phyloP scores from a whole-genome alignment of 768 basidiomycete genomes.

The Serendipita sp. region DNA sequence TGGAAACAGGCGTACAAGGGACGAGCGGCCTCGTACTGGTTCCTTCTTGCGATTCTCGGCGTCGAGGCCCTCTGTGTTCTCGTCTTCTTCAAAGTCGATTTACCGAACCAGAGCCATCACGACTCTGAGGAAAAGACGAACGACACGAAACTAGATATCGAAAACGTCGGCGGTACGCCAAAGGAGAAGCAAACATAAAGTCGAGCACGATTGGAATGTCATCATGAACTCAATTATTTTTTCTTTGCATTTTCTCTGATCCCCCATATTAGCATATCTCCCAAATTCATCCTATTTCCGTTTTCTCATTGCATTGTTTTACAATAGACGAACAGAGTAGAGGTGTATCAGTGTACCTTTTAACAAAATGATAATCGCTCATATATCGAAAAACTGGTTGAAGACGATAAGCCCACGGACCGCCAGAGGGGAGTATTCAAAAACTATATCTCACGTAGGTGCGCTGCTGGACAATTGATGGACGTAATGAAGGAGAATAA shows the following conservation, averaged over 20 bases:
- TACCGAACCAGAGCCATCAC: neutral
- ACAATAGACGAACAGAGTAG: no score
- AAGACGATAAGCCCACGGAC: no score
- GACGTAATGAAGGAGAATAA: no score
- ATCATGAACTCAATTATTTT: neutral
- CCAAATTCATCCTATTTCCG: no score
- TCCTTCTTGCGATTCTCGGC: conserved; percentile 5
- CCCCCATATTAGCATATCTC: neutral
- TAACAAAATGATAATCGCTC: no score
- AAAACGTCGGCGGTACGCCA: neutral
- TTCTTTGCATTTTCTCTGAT: neutral
- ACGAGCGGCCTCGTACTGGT: conserved; percentile 7
- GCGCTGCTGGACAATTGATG: no score
- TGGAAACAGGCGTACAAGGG: conserved; percentile 5
- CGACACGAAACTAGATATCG: neutral
- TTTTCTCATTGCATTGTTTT: no score
- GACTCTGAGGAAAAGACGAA: neutral
- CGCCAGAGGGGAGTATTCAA: no score
- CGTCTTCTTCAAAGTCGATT: conserved; percentile 4
- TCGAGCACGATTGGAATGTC: no score
- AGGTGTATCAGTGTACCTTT: no score
- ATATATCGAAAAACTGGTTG: no score
- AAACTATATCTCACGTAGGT: no score
- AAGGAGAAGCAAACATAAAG: neutral
- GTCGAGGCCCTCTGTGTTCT: neutral